Conservation (phyloP, 2,329 filamentous ascomycete species). For the Diaporthe humulicola region DNA sequence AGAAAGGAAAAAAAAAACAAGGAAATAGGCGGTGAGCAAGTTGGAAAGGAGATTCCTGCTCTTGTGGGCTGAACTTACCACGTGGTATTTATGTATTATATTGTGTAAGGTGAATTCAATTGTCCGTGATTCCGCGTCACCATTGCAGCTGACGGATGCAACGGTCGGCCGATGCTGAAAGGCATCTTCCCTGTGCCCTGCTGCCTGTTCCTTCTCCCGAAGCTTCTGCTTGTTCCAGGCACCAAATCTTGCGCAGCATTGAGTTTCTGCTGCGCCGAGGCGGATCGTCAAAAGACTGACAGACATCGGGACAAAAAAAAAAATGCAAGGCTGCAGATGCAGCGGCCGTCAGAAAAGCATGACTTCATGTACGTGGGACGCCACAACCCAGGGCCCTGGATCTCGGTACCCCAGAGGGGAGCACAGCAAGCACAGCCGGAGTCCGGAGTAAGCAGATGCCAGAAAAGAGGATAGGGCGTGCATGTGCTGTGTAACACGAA, state of each 20-base stretch:
- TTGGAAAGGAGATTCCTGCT: slow-evolving; percentile 1
- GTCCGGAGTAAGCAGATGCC: slow-evolving; percentile 18
- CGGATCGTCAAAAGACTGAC: slow-evolving; percentile 10
- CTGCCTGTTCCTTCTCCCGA: neutral
- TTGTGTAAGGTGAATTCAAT: slow-evolving; percentile 22
- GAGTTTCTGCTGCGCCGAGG: neutral
- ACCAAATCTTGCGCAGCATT: neutral
- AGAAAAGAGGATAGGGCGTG: slow-evolving; percentile 28
- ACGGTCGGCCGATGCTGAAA: slow-evolving; percentile 22
- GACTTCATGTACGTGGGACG: slow-evolving; percentile 34
- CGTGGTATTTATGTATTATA: slow-evolving; percentile 32
- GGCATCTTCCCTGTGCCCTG: slow-evolving; percentile 18
- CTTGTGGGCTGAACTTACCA: slow-evolving; percentile 24
- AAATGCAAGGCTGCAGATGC: slow-evolving; percentile 14
- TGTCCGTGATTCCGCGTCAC: slow-evolving; percentile 16
- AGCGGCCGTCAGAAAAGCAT: slow-evolving; percentile 15
- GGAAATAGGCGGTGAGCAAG: slow-evolving; percentile 24
- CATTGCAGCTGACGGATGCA: slow-evolving; percentile 19
- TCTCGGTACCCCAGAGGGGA: slow-evolving; percentile 28
- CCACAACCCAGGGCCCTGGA: slow-evolving; percentile 30
- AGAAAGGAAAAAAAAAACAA: neutral
- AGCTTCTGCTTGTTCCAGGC: slow-evolving; percentile 12
- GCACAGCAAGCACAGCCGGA: slow-evolving; percentile 13
- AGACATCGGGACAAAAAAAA: slow-evolving; percentile 7
- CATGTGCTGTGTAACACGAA: slow-evolving; percentile 30